phyloP scores from a whole-genome alignment of 2,329 filamentous ascomycete genomes.

The Aphanoascus verrucosus region DNA sequence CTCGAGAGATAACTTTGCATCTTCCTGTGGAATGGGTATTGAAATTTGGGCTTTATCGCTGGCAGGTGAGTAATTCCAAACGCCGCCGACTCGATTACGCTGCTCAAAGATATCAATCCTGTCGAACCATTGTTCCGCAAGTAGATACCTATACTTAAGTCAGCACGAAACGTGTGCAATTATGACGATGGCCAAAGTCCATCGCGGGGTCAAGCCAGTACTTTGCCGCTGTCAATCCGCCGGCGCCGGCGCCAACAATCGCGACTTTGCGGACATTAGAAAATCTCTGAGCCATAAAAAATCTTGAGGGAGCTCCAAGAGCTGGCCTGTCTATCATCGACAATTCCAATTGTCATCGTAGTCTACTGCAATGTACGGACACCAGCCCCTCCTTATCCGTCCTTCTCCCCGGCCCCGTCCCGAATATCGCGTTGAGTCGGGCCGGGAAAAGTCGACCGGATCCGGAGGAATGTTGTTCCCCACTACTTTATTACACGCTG shows the following conservation, averaged over 20 bases:
- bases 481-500: too few species aligned
- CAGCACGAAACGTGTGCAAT: neutral
- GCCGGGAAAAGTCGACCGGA: too few species aligned
- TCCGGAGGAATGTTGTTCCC: too few species aligned
- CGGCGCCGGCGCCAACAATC: conserved; percentile 72
- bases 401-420: too few species aligned
- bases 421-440: too few species aligned
- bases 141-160: conserved; percentile 47
- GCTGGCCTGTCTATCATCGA: too few species aligned
- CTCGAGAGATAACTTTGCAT: conserved; percentile 51
- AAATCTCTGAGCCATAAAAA: conserved; percentile 7
- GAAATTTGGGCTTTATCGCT: conserved; percentile 33
- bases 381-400: too few species aligned
- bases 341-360: too few species aligned
- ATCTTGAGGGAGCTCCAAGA: too few species aligned
- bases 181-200: neutral
- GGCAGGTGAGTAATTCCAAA: conserved; percentile 68
- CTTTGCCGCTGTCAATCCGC: conserved; percentile 68
- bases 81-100: conserved; percentile 61
- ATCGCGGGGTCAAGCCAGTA: conserved; percentile 17
- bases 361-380: too few species aligned
- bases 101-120: conserved; percentile 74
- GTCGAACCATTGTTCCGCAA: conserved; percentile 59
- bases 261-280: conserved; percentile 43
- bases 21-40: conserved; percentile 56